Conservation (phyloP, 2,329 filamentous ascomycete species). For the Paraphoma sp. region DNA sequence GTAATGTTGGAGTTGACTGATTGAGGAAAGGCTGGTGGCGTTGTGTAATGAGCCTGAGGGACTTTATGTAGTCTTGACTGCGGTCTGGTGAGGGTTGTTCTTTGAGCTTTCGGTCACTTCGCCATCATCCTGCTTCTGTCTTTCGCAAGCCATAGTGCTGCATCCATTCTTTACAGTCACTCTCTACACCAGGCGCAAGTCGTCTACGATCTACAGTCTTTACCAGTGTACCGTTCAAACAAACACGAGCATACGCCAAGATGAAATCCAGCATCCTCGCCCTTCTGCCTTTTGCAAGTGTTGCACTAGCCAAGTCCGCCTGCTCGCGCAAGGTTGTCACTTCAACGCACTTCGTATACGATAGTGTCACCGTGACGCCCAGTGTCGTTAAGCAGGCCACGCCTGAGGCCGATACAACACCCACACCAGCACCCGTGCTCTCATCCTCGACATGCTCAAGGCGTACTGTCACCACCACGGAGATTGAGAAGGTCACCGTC, state of each 20-base stretch:
- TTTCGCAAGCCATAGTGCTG: slow-evolving; percentile 37
- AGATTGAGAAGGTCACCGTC: slow-evolving; percentile 25
- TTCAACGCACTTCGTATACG: slow-evolving; percentile 11
- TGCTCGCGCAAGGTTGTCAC: slow-evolving; percentile 30
- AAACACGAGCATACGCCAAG: slow-evolving; percentile 5
- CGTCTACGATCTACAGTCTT: slow-evolving; percentile 10
- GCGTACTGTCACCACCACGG: slow-evolving; percentile 24
- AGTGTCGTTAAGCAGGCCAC: neutral
- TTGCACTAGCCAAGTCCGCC: slow-evolving; percentile 31
- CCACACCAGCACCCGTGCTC: neutral
- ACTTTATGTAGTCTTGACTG: slow-evolving; percentile 23
- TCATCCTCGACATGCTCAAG: neutral
- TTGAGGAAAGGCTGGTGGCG: slow-evolving; percentile 16
- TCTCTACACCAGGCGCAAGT: slow-evolving; percentile 6
- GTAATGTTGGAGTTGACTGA: slow-evolving; percentile 12
- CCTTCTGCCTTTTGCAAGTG: slow-evolving; percentile 32
- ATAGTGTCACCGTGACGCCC: slow-evolving; percentile 21
- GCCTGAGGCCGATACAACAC: neutral
- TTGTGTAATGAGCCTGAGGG: slow-evolving; percentile 22
- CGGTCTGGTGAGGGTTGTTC: slow-evolving; percentile 6
- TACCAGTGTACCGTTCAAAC: slow-evolving; percentile 10
- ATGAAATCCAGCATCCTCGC: slow-evolving; percentile 38
- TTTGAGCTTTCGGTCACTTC: slow-evolving; percentile 11
- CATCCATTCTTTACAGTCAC: slow-evolving; percentile 28
- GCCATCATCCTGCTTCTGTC: slow-evolving; percentile 4